Percentiles rank a stretch among this genome's conserved stretches.
Evolutionary conservation across 2,329 filamentous ascomycete genomes (phyloP).

Genomic region (Lasiodiplodia gonubiensis): DNA sequence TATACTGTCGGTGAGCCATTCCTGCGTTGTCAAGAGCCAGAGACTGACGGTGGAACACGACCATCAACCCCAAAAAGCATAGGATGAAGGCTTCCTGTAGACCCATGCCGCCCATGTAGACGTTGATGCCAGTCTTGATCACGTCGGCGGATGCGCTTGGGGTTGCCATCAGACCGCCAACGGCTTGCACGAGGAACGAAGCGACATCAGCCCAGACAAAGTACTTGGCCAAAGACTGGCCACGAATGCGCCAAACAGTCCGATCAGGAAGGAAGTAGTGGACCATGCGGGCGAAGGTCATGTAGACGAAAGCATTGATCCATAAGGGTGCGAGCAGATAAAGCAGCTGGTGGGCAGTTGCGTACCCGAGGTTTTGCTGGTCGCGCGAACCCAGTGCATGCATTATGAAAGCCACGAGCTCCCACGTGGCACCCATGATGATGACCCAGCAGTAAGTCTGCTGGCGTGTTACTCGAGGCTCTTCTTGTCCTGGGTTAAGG

Average conservation of each 20-base stretch:
- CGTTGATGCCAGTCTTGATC: constrained; percentile 47
- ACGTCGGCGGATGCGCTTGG: constrained; percentile 35
- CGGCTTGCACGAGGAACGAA: constrained; percentile 53
- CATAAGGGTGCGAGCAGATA: constrained; percentile 53
- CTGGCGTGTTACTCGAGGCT: neutral
- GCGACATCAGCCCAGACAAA: constrained; percentile 55
- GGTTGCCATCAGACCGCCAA: constrained; percentile 46
- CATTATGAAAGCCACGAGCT: constrained; percentile 50
- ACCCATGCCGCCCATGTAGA: constrained; percentile 48
- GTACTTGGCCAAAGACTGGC: constrained; percentile 46
- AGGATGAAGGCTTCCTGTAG: constrained; percentile 42
- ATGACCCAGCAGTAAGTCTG: constrained; percentile 53
- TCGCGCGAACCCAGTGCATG: constrained; percentile 50
- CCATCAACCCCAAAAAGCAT: constrained; percentile 31
- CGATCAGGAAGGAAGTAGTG: constrained; percentile 45
- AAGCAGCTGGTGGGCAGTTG: constrained; percentile 48
- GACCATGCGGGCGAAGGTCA: constrained; percentile 47
- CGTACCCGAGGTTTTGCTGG: constrained; percentile 43
- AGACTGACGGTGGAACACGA: constrained; percentile 31
- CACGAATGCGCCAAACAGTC: constrained; percentile 45
- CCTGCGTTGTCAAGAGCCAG: constrained; percentile 19
- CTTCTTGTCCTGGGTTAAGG: neutral
- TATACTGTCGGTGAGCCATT: neutral
- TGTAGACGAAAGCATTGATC: constrained; percentile 56
- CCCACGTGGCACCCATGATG: constrained; percentile 52